Conservation (phyloP, 2,329 filamentous ascomycete species). For the Neofusicoccum umdonicola region DNA sequence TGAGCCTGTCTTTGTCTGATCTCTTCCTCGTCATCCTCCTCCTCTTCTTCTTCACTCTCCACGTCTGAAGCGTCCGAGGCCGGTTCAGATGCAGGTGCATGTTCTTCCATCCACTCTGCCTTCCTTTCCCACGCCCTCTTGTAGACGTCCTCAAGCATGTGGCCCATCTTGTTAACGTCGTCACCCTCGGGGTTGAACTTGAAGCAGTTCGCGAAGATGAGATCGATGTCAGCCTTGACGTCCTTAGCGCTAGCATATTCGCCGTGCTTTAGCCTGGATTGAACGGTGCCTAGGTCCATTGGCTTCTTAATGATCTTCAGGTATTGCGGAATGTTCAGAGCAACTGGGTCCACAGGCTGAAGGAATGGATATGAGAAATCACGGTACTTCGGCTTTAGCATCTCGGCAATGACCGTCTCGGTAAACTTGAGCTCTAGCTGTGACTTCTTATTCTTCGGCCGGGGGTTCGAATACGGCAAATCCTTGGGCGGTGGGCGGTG, state of each 20-base stretch:
- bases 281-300: slow-evolving; percentile 89
- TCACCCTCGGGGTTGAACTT: slow-evolving; percentile 85
- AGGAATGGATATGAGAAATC: slow-evolving; percentile 72
- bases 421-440: slow-evolving; percentile 89
- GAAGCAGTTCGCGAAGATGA: slow-evolving; percentile 87
- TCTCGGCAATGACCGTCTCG: slow-evolving; percentile 73
- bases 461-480: slow-evolving; percentile 77
- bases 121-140: slow-evolving; percentile 74
- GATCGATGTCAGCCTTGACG: slow-evolving; percentile 76
- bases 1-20: slow-evolving; percentile 57
- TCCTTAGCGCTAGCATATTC: slow-evolving; percentile 81
- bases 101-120: slow-evolving; percentile 73
- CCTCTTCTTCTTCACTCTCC: slow-evolving; percentile 69
- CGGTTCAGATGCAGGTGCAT: slow-evolving; percentile 65
- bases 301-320: slow-evolving; percentile 93
- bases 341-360: slow-evolving; percentile 85
- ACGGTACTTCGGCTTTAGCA: slow-evolving; percentile 71
- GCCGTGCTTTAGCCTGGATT: slow-evolving; percentile 70
- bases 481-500: slow-evolving; percentile 89
- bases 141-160: slow-evolving; percentile 72
- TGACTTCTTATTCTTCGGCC: slow-evolving; percentile 87
- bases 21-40: slow-evolving; percentile 54
- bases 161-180: slow-evolving; percentile 68
- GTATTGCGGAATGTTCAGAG: slow-evolving; percentile 89
- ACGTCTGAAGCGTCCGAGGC: slow-evolving; percentile 66